Base-by-base conservation (phyloP, 2,329 filamentous ascomycete species). In the Alternaria sp. region DNA sequence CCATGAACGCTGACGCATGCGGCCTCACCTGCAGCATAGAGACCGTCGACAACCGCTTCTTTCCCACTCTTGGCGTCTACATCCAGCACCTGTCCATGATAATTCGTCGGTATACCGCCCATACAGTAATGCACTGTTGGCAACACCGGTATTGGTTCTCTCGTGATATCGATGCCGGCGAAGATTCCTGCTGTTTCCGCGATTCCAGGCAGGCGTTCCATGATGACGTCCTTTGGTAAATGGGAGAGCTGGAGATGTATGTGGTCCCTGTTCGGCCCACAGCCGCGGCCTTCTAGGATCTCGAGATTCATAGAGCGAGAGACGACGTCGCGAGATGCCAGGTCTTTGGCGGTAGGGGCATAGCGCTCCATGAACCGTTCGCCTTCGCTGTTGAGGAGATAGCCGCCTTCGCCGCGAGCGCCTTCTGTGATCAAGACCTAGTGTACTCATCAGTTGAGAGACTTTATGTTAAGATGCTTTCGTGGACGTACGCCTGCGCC, bases 41-140 rank as follows among this genome's bases (percentile, higher is more conserved):
- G 69, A 1, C 83, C 83, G 43, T 81, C 75, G 2, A 85, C 83
- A 9, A 80, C 68, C 30, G 75, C 77, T 43, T 85, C 83, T 9
- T 76, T 80, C 0, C 79, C 75, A 23, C 69, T 36, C 13, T 62
- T 65, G 4, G 11, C 40, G 10, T 61, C 54, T 3, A 84, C 75
- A 51, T 81, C 77, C 4, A 85, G 67, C 10, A 85, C 83, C 62
- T 85, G 80, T 17, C 83, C 83, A 45, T 82, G 82, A 65, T 80
- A 85, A 53, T 85, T 84, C 3, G 83, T 85, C 8, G 83, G 83
- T 12, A 85, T 82, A 23, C 83, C 83, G 19, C 83, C 83, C 83
- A 85, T 85, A 64, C 82, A 84, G 65, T 85, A 85, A 67, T 85
- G 84, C 4, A 85, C 84, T 1, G 84, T 86, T 0, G 84, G 84